A percentile compares a stretch with the other conserved stretches of the same genome.
These are phyloP conservation scores for Chaetomidium leptoderma DNA, from an alignment of 495 filamentous ascomycete species.

Conservation along the genomic window DNA sequence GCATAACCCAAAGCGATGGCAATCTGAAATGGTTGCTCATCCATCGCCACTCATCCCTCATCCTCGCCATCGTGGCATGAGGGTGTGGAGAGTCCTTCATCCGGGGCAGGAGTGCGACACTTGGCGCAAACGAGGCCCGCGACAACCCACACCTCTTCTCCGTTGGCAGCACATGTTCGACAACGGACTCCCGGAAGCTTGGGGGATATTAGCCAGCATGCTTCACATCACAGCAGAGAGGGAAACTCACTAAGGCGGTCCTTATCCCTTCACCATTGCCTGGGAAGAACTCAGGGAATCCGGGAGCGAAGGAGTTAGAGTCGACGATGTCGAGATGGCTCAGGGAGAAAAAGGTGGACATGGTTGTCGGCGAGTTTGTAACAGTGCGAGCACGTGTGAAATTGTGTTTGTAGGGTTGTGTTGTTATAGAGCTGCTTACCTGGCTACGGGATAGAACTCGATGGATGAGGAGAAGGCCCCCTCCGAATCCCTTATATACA, in stretches of 20 bases:
- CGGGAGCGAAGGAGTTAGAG: neutral
- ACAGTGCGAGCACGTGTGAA: no score
- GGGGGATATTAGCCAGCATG: neutral
- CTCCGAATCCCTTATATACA: neutral
- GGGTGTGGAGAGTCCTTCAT: neutral
- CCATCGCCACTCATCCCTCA: neutral
- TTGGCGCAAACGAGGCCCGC: constrained; percentile 43
- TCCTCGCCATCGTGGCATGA: neutral
- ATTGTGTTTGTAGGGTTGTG: no score
- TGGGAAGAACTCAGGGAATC: neutral
- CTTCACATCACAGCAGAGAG: no score
- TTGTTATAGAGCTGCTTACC: no score
- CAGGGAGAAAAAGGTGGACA: neutral
- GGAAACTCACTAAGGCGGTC: constrained; percentile 7
- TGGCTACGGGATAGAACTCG: no score
- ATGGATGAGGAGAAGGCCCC: no score
- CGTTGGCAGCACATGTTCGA: constrained; percentile 36
- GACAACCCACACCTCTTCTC: constrained; percentile 49
- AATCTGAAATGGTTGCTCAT: neutral
- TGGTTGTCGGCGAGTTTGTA: no score
- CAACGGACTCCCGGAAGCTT: constrained; percentile 32
- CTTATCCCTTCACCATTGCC: neutral
- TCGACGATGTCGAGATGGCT: neutral
- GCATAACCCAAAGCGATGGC: neutral
- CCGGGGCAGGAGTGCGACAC: constrained; percentile 38